Base-by-base conservation (phyloP, 73 alveolate species). In the Blepharisma japonicum region DNA sequence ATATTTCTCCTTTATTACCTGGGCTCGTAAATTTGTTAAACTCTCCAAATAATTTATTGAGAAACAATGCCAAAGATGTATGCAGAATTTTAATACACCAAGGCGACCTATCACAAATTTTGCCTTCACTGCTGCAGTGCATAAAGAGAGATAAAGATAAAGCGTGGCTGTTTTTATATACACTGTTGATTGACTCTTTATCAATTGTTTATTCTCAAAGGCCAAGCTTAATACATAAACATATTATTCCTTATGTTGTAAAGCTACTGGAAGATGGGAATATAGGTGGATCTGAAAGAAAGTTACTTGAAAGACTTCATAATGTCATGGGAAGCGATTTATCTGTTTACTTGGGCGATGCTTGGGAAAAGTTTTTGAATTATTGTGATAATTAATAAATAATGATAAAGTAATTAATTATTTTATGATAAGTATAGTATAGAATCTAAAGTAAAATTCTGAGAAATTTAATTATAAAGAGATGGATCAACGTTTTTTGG, bases 111-210 rank as follows among this genome's bases (percentile, higher is more conserved):
- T 14, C 14, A 4, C 46, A 14, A 14, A 14, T 61, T 4, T 39
- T 61, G 39, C 74, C 74, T 20, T 61, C 74, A 20, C 49, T 61
- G 2, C 14, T 61, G 2, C 39, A 25, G 47, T n/a, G 23, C 14
- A n/a, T 61, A n/a, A 39, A 61, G 18, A n/a, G 74, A 61, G 74
- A 61, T 14, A 61, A 61, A 61, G 74, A 61, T 5, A 61, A 61
- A 25, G 14, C 49, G 2, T 61, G 74, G 74, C 46, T 61, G 14
- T 61, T 61, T 25, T 25, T 61, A 25, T 61, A 14, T 39, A 61
- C 47, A 2, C 48, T 61, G 38, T 5, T 61, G n/a, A 61, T 61
- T 61, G 74, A 61, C 48, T 61, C 74, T 14, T 39, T 61, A 14
- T 39, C 14, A 5, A 39, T 61, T 9, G 23, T 61, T 4, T 39